These are phyloP conservation scores for Amanita molliuscula DNA, from an alignment of 768 basidiomycete species.

Conservation along the genomic window DNA sequence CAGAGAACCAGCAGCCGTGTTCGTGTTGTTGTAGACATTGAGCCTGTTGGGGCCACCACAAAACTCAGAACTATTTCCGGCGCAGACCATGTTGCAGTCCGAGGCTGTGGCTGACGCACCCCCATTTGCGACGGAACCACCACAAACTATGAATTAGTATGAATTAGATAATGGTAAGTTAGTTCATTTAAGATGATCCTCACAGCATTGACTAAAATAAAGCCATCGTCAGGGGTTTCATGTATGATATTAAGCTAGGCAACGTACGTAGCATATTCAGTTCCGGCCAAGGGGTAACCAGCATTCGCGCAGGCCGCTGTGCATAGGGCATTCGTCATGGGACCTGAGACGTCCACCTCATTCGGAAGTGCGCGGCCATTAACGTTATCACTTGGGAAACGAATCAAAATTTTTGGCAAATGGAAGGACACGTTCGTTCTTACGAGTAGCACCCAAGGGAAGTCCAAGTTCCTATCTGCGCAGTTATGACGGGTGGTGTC, in stretches of 20 bases:
- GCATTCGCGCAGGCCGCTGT: conserved; percentile 49
- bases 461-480: conserved; percentile 34
- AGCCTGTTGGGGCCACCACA: conserved; percentile 67
- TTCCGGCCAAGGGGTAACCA: conserved; percentile 29
- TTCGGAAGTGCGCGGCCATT: conserved; percentile 30
- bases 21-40: conserved; percentile 63
- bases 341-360: conserved; percentile 24
- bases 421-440: conserved; percentile 13
- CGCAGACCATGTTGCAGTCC: conserved; percentile 60
- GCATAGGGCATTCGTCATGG: conserved; percentile 47
- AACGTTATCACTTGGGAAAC: conserved; percentile 31
- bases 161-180: conserved; percentile 4
- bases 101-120: conserved; percentile 34
- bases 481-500: conserved; percentile 38
- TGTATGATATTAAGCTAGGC: background rate
- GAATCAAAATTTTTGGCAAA: conserved; percentile 12
- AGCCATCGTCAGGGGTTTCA: conserved; percentile 20
- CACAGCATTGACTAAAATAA: conserved; percentile 44
- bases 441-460: conserved; percentile 73
- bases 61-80: conserved; percentile 50
- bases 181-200: conserved; percentile 15
- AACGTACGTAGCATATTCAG: conserved; percentile 30
- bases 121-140: conserved; percentile 30
- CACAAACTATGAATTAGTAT: conserved; percentile 33
- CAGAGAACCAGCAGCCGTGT: conserved; percentile 36